phyloP scores from a whole-genome alignment of 805 yeast genomes.

The Scheffersomyces spartinae region DNA sequence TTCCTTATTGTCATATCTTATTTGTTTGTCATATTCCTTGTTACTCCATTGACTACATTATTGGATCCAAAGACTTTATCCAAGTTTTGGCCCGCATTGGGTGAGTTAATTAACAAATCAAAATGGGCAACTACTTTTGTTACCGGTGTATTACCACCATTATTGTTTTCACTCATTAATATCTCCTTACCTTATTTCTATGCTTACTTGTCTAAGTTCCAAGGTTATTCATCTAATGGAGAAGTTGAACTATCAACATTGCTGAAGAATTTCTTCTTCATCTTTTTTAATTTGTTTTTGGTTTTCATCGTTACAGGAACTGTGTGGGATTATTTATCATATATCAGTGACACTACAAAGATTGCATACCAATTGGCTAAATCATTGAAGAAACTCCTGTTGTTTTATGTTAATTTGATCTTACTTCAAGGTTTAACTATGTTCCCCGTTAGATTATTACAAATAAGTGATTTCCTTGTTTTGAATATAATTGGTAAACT shows the following conservation, averaged over 20 bases:
- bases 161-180: conserved; percentile 44
- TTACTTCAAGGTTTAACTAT: conserved; percentile 60
- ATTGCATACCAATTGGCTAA: conserved; percentile 45
- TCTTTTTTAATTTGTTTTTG: conserved; percentile 48
- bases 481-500: conserved; percentile 28
- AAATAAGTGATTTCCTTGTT: conserved; percentile 40
- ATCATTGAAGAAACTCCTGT: conserved; percentile 38
- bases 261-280: conserved; percentile 47
- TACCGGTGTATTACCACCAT: conserved; percentile 53
- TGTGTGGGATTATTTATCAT: conserved; percentile 45
- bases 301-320: conserved; percentile 55
- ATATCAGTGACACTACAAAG: conserved; percentile 46
- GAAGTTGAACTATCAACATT: conserved; percentile 48
- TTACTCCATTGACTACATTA: conserved; percentile 44
- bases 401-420: conserved; percentile 49
- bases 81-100: conserved; percentile 49
- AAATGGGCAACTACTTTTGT: conserved; percentile 43
- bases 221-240: conserved; percentile 45
- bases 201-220: conserved; percentile 35
- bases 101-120: conserved; percentile 38
- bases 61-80: conserved; percentile 44
- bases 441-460: conserved; percentile 47
- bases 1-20: conserved; percentile 36
- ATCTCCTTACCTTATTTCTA: conserved; percentile 44
- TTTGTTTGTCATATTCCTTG: conserved; percentile 41